These are phyloP conservation scores for Porphyra umbilicalis DNA, from an alignment of 31 red algal genomes.

Conservation along the genomic window DNA sequence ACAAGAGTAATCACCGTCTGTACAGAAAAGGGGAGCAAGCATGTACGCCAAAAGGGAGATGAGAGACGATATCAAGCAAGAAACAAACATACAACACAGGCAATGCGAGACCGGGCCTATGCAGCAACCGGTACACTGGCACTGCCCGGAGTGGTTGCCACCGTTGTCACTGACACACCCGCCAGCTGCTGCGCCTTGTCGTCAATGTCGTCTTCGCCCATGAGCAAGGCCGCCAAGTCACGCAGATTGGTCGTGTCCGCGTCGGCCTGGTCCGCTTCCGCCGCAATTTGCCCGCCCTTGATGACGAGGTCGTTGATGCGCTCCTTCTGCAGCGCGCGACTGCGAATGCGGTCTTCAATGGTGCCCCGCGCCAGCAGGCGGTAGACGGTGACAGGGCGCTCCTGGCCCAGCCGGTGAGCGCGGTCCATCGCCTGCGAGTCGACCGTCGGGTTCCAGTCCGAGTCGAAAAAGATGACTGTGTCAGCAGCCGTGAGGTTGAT, in stretches of 20 bases:
- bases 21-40: no score
- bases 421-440: conserved; percentile 99
- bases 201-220: conserved; percentile 76
- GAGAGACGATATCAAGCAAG: no score
- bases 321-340: conserved; percentile 86
- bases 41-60: no score
- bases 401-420: conserved; percentile 92
- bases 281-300: conserved; percentile 71
- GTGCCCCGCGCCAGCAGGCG: conserved; percentile 87
- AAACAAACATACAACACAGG: background rate
- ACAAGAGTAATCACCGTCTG: no score
- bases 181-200: background rate
- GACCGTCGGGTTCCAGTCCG: conserved; percentile 97
- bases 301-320: conserved; percentile 96
- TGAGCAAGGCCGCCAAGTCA: conserved; percentile 75
- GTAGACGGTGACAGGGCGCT: conserved; percentile 96
- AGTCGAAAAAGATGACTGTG: conserved; percentile 97
- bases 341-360: conserved; percentile 95
- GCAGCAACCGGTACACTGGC: background rate
- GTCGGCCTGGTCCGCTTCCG: conserved; percentile 32
- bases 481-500: conserved; percentile 98
- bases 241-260: conserved; percentile 51
- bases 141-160: background rate
- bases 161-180: background rate
- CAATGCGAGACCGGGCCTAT: no score